Evolutionary conservation across 179 eudicot genomes (phyloP), one percentile per base, ranked within the genome.

Genomic region (Silene coronaria): DNA sequence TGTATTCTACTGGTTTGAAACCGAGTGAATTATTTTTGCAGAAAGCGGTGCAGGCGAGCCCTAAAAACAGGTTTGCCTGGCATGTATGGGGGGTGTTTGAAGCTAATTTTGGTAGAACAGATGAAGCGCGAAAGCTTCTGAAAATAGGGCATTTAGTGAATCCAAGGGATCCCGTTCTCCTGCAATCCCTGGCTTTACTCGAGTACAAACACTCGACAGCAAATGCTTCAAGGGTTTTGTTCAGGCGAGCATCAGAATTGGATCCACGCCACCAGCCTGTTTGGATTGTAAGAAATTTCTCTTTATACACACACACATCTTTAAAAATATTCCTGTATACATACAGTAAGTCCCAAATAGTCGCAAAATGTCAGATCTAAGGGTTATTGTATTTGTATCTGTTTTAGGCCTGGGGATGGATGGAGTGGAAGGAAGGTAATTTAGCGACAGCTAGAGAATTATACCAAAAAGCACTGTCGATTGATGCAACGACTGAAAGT

Each of bases 361-460:
- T 26, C 51, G 67, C 55, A 55, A 22, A 55, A 22, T 10, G 17
- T 21, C 13, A 0, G 11, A 22, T 34, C 7, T 53, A 11, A 28
- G 7, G 23, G n/a, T 7, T 58, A 8, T 36, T 42, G 64, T 46
- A 36, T 28, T 70, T 67, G 77, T 27, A 73, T 23, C 53, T 71
- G 9, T 22, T 71, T 58, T 76, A 95, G 99, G 99, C 95, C 24
- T 95, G 99, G 99, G 99, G 97, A 55, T 95, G 99, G 99, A 92
- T 92, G 97, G 99, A 95, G 59, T 95, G 97, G 99, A 95, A 91
- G 70, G 97, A 95, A 89, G 99, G 97, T 53, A 90, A 92, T 82
- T 76, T 89, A 74, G 72, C 82, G 21, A 90, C 84, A 5, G 97
- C 99, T 23, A 84, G 97, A 78, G 93, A 92, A 74, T 76, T 90